Evolutionary conservation across 257 asterid genomes (phyloP), one percentile per base, ranked within the genome.

Genomic region (Orobanche coerulescens): DNA sequence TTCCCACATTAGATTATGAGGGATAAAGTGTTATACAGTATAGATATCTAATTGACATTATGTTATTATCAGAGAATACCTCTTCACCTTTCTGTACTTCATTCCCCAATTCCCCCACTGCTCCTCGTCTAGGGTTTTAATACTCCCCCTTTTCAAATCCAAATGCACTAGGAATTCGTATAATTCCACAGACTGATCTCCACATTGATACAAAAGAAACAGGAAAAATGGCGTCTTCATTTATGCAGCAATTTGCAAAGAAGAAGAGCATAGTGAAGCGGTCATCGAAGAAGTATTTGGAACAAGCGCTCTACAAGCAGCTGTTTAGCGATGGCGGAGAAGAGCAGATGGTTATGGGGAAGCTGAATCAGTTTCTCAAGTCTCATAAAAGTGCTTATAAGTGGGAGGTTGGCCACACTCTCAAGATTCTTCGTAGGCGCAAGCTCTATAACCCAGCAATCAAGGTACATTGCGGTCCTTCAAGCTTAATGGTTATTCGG

Each of bases 361-460:
- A 86, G 60, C 64, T 86, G 71, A 93, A 89, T 67, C 74, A 74
- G n/a, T 93, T 89, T 66, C 58, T 84, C 63, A 77, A 81, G 62
- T 79, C 91, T 6, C 82, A 58, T 31, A 89, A 93, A 68, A 79
- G 82, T 39, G 96, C 88, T 25, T 93, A 66, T 52, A 93, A 93
- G 81, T 93, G 97, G 98, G 98, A 93, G 72, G 94, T 84, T 9
- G 96, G 84, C 6, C 83, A 79, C 68, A 67, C 95, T 20, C 74
- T 93, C 70, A 84, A 84, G 76, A 66, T 79, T 20, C 84, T 92
- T 12, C 95, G 98, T 13, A 64, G 76, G 69, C 88, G 94, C 65
- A 82, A 77, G 70, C 83, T 86, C 52, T 82, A 88, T 64, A 78
- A 74, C 57, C 87, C 91, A 7, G 95, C 96, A 13, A 71, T 81